Base-by-base conservation (phyloP, 345 rosid genomes). In the Excoecaria agallocha region DNA sequence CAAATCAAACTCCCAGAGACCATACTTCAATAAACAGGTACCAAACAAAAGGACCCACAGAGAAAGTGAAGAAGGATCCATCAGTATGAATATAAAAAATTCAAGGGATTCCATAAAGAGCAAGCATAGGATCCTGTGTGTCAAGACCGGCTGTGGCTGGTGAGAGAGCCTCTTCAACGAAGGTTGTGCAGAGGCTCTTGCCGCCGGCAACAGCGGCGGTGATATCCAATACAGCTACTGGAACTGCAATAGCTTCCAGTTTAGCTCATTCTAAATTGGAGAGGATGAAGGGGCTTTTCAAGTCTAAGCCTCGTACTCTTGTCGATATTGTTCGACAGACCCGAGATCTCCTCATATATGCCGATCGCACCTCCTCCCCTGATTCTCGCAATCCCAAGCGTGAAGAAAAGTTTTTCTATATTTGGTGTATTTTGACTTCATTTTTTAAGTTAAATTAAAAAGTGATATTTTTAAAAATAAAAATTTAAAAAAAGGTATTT, bases 271-370 rank as follows among this genome's bases (percentile, higher is more conserved):
- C n/a, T n/a, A n/a, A 72, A 75, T 77, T 78, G 43, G 65, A 81
- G 62, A 89, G 84, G 80, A 89, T 91, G 98, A 94, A 94, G 78
- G 93, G 96, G 0, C 84, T 91, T 35, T 92, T 94, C 85, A 94
- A 94, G 83, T 83, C 89, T 16, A 94, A 92, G 84, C 93, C 97
- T 15, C 95, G 97, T 1, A 92, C 98, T 66, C 98, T 96, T 0
- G 84, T 79, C 58, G 99, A 94, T 68, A 76, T 89, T 75, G 96
- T 95, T 46, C 88, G 93, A 12, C 98, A 94, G 66, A 87, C 97
- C 11, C 97, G 96, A 72, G 96, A 94, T 84, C 93, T 94, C 68
- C 97, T 94, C 52, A 83, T 83, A 66, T 91, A 72, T 45, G 87
- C 77, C 25, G 83, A 85, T 49, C 63, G 50, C 59, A 25, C 55